phyloP scores from a whole-genome alignment of 345 rosid genomes.

The Arabidopsis thaliana region DNA sequence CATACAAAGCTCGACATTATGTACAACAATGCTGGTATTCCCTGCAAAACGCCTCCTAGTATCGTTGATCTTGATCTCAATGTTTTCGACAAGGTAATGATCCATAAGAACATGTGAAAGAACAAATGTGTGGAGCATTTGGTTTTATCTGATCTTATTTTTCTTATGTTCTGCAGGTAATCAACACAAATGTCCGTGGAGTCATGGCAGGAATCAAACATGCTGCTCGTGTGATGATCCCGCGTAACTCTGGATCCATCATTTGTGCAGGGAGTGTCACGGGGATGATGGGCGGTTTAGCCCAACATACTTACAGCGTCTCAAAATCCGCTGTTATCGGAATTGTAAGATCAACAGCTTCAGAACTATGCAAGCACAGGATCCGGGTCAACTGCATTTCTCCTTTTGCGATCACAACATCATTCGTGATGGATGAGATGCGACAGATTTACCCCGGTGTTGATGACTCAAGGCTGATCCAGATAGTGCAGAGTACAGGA shows the following conservation, averaged over 20 bases:
- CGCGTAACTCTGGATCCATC: conserved; percentile 60
- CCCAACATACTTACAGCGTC: conserved; percentile 71
- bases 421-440: conserved; percentile 66
- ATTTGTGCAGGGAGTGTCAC: conserved; percentile 78
- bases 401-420: conserved; percentile 75
- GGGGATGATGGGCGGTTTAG: conserved; percentile 68
- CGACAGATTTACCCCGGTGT: conserved; percentile 48
- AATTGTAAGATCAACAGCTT: conserved; percentile 64
- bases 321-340: conserved; percentile 70
- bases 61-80: conserved; percentile 71
- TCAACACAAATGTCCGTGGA: conserved; percentile 74
- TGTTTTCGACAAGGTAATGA: conserved; percentile 54
- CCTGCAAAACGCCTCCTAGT: conserved; percentile 66
- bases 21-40: conserved; percentile 86
- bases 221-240: conserved; percentile 85
- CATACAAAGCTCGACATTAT: conserved; percentile 67
- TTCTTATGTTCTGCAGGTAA: conserved; percentile 44
- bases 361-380: conserved; percentile 70
- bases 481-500: conserved; percentile 55
- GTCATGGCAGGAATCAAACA: conserved; percentile 78
- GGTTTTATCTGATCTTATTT: not conserved
- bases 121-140: not conserved
- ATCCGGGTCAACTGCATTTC: conserved; percentile 83
- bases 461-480: conserved; percentile 43
- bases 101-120: not conserved